These are phyloP conservation scores for Porpolomopsis calyptriformis DNA, from an alignment of 768 basidiomycete species.

Conservation along the genomic window DNA sequence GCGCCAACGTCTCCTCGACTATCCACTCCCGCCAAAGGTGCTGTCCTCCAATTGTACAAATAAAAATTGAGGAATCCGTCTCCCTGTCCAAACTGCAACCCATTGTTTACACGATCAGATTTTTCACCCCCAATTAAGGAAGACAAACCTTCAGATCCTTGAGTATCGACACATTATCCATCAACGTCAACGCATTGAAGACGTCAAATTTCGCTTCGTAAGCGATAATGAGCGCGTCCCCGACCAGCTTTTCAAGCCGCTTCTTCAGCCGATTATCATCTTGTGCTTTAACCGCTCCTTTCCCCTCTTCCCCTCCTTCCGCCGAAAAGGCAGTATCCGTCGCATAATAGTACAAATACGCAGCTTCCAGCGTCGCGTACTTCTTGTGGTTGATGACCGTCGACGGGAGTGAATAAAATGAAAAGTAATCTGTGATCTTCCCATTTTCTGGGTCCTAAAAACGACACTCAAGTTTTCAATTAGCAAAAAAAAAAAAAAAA, in stretches of 20 bases:
- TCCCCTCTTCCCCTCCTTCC: no score
- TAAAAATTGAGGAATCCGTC: conserved; percentile 90
- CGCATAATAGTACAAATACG: conserved; percentile 94
- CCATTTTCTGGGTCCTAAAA: conserved; percentile 72
- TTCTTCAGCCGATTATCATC: conserved; percentile 53
- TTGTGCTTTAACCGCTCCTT: no score
- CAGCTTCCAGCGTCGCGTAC: conserved; percentile 72
- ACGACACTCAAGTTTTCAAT: neutral
- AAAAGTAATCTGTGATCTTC: conserved; percentile 89
- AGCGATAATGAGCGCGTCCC: conserved; percentile 75
- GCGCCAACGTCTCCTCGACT: conserved; percentile 39
- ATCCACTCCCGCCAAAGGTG: conserved; percentile 62
- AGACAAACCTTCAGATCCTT: conserved; percentile 66
- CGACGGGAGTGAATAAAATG: conserved; percentile 94
- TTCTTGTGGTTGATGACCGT: conserved; percentile 75
- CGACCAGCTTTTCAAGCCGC: conserved; percentile 60
- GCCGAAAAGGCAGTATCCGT: conserved; percentile 60
- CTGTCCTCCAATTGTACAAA: conserved; percentile 90
- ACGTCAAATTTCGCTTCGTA: conserved; percentile 87
- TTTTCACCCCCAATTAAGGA: neutral
- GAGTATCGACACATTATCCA: conserved; percentile 85
- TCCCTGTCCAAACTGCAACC: conserved; percentile 74
- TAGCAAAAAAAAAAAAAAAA: neutral
- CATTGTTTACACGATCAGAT: conserved; percentile 5
- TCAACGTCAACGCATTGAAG: conserved; percentile 87